phyloP scores from a whole-genome alignment of 257 asterid genomes.

The Nicotiana benthamiana region DNA sequence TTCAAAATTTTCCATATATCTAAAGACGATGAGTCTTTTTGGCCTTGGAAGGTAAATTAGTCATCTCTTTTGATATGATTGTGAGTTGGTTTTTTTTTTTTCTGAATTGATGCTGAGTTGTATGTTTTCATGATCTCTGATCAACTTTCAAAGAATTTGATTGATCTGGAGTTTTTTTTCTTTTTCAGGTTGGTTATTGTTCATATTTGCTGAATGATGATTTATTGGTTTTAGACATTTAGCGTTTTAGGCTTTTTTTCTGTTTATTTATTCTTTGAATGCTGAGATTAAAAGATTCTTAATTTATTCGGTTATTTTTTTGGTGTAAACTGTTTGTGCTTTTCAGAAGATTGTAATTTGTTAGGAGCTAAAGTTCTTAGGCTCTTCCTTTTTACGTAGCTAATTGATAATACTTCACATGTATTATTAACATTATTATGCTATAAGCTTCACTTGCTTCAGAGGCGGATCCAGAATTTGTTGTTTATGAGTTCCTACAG shows the following conservation, averaged over 20 bases:
- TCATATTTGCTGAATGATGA: not conserved
- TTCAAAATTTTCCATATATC: not conserved
- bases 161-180: not conserved
- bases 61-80: not conserved
- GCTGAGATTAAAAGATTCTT: not conserved
- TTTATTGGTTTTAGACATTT: not conserved
- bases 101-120: not conserved
- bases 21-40: constrained; percentile 71
- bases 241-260: not conserved
- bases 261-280: not conserved
- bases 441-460: too few relatives aligned
- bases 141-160: not conserved
- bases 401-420: not conserved
- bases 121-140: not conserved
- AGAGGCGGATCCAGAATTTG: not conserved
- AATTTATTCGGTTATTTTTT: not conserved
- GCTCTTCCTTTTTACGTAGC: not conserved
- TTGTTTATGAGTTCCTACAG: not conserved
- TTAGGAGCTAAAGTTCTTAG: not conserved
- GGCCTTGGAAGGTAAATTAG: constrained; percentile 74
- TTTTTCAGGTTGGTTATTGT: not conserved
- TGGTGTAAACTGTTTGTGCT: not conserved
- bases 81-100: not conserved
- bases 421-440: not conserved
- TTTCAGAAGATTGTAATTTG: not conserved